phyloP scores from a whole-genome alignment of 768 basidiomycete species.

The Boletus vermiculosoides region DNA sequence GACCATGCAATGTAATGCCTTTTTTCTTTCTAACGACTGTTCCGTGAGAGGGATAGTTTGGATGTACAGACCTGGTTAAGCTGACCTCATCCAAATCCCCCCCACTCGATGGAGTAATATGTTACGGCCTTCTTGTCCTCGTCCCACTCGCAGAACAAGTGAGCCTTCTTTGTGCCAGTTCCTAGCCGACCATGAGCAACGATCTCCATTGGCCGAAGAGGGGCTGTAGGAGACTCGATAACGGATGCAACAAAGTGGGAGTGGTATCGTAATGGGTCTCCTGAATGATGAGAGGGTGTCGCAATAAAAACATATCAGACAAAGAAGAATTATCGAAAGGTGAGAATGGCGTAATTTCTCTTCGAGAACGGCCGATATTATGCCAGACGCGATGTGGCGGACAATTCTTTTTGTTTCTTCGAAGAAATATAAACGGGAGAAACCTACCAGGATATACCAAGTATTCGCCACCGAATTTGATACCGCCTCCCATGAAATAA shows the following conservation, averaged over 20 bases:
- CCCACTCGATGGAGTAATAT: slow-evolving; percentile 87
- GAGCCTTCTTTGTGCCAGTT: slow-evolving; percentile 96
- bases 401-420: background rate
- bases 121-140: slow-evolving; percentile 62
- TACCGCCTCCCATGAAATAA: slow-evolving; percentile 83
- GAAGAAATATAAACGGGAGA: background rate
- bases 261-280: slow-evolving; percentile 93
- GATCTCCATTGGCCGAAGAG: slow-evolving; percentile 86
- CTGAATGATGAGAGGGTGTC: slow-evolving; percentile 38
- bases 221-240: slow-evolving; percentile 54
- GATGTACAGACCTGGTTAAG: background rate
- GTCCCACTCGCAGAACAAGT: slow-evolving; percentile 88
- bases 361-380: background rate
- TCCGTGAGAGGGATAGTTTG: background rate
- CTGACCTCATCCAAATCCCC: slow-evolving; percentile 65
- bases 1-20: slow-evolving; percentile 3
- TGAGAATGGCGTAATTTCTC: background rate
- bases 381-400: too few species aligned
- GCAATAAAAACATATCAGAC: slow-evolving; percentile 2
- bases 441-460: slow-evolving; percentile 89
- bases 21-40: background rate
- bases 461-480: slow-evolving; percentile 96
- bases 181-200: slow-evolving; percentile 94
- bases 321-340: background rate
- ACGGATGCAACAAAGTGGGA: slow-evolving; percentile 93